A percentile compares a stretch with the other conserved stretches of the same genome.
phyloP scores from a whole-genome alignment of 352 stramenopile genomes.

The Phytophthora citricola region DNA sequence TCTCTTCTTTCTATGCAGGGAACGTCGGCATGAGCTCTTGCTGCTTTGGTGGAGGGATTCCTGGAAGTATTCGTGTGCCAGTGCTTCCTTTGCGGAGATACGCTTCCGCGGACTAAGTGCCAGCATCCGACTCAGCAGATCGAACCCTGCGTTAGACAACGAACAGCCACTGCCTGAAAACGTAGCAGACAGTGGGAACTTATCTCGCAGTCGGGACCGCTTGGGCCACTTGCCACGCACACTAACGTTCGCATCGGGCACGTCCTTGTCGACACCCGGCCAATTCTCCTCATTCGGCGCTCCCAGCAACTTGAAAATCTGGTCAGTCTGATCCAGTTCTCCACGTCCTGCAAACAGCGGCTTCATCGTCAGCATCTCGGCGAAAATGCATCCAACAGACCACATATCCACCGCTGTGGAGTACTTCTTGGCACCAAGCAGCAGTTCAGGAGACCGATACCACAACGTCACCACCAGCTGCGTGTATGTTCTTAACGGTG shows the following conservation, averaged over 20 bases:
- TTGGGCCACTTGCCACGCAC: conserved; percentile 75
- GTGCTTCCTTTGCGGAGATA: conserved; percentile 80
- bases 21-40: conserved; percentile 88
- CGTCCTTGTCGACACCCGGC: conserved; percentile 72
- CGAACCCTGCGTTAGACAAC: conserved; percentile 79
- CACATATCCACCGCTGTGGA: conserved; percentile 97
- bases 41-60: conserved; percentile 66
- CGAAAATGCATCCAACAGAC: conserved; percentile 97
- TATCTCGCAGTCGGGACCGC: conserved; percentile 72
- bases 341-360: conserved; percentile 93
- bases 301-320: conserved; percentile 96
- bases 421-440: conserved; percentile 94
- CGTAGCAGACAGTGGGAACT: conserved; percentile 72
- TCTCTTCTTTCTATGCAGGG: conserved; percentile 35
- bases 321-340: conserved; percentile 97
- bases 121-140: conserved; percentile 72
- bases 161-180: conserved; percentile 62
- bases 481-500: conserved; percentile 83
- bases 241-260: conserved; percentile 64
- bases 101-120: conserved; percentile 74
- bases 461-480: conserved; percentile 95
- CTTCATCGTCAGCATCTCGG: conserved; percentile 95
- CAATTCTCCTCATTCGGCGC: conserved; percentile 91
- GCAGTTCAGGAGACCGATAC: conserved; percentile 95
- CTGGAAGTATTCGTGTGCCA: conserved; percentile 85